Evolutionary conservation across 495 filamentous ascomycete species (phyloP).

Genomic region (Aspergillus conjunctus): DNA sequence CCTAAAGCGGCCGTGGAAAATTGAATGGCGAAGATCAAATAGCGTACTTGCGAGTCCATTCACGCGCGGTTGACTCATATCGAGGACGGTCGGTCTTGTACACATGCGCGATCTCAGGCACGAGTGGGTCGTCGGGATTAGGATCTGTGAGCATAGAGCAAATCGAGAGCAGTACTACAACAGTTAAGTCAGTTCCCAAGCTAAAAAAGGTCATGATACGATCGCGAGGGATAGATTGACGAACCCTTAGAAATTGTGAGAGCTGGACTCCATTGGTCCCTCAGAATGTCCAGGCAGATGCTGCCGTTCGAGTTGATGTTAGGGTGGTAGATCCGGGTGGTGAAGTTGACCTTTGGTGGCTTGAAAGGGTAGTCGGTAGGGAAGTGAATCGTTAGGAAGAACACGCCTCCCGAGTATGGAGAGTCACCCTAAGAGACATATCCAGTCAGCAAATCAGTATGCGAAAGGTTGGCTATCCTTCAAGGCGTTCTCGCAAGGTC

Average conservation of each 20-base stretch:
- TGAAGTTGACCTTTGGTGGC: slow-evolving; percentile 99
- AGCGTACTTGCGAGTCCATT: slow-evolving; percentile 99
- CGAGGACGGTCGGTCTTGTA: slow-evolving; percentile 97
- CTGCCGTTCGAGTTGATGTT: slow-evolving; percentile 99
- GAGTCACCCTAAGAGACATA: slow-evolving; percentile 69
- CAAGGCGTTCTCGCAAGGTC: slow-evolving; percentile 30
- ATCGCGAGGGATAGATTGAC: slow-evolving; percentile 21
- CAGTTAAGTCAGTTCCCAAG: slow-evolving; percentile 23
- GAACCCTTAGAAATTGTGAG: slow-evolving; percentile 98
- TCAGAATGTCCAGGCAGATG: slow-evolving; percentile 96
- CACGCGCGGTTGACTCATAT: slow-evolving; percentile 94
- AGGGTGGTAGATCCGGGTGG: slow-evolving; percentile 97
- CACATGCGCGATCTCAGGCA: slow-evolving; percentile 97
- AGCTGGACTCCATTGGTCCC: slow-evolving; percentile 98
- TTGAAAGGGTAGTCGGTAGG: slow-evolving; percentile 99
- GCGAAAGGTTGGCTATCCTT: background rate
- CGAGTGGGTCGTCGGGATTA: slow-evolving; percentile 97
- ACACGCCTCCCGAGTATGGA: slow-evolving; percentile 95
- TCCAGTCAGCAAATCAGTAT: slow-evolving; percentile 22
- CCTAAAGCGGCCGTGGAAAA: slow-evolving; percentile 29
- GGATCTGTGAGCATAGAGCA: slow-evolving; percentile 99
- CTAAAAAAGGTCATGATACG: background rate
- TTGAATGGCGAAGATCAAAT: slow-evolving; percentile 55
- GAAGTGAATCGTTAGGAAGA: slow-evolving; percentile 98
- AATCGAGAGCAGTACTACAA: slow-evolving; percentile 89